Evolutionary conservation across 495 filamentous ascomycete species (phyloP), one percentile per base, ranked within the genome.

Genomic region (Zalerion maritima): DNA sequence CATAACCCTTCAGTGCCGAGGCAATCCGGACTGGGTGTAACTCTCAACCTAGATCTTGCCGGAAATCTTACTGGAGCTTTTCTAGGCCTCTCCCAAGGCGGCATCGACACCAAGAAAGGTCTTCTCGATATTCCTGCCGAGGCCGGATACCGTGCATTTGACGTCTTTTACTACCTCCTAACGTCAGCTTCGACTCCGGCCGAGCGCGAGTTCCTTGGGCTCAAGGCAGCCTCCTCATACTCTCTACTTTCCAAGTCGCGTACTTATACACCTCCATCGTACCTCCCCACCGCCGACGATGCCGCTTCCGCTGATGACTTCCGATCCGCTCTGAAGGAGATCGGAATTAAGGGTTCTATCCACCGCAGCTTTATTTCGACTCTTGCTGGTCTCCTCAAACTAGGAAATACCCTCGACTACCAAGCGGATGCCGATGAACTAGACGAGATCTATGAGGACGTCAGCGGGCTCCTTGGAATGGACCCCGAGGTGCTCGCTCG

Each of bases 161-260:
- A 97, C 46, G 91, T 86, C 16, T 97, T 96, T 51, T 97, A 97
- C 56, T 96, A 94, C 40, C 71, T 97, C 2, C 63, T 94, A 14
- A 91, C 86, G 1, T 81, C 79, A 16, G 76, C 82, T 9, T 91
- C 89, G 0, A 91, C 85, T 2, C 78, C 77, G 1, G 83, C 84
- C 1, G 89, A 97, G 57, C 68, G 84, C 21, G 85, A 96, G 46
- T 93, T 83, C 32, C 60, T 97, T n/a, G 75, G 76, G 24, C 62
- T 97, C 18, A 80, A 85, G 52, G 65, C 70, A n/a, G 69, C 79
- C 2, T 76, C 79, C 2, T 59, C 67, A 9, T 96, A 97, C 51
- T 50, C 71, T 16, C 57, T 97, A 5, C 62, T 97, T 12, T 74
- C 78, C 27, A 73, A 72, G 41, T 92, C 85, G 6, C 73, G 70